Percentiles rank a stretch among this genome's conserved stretches.
These are phyloP conservation scores for Colletotrichum trifolii DNA, from an alignment of 2,329 filamentous ascomycete species.

Conservation along the genomic window DNA sequence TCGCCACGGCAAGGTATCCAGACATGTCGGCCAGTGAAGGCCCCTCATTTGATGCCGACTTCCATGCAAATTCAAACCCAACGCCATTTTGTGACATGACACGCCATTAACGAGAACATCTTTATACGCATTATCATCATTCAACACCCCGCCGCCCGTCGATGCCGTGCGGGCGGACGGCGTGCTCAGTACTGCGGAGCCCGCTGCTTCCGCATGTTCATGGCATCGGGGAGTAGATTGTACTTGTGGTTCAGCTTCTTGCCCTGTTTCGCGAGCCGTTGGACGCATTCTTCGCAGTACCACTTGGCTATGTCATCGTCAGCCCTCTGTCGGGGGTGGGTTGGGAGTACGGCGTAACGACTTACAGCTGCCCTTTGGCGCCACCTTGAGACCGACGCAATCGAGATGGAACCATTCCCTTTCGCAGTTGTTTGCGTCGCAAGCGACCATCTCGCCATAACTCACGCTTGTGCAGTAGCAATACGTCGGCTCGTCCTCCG, in stretches of 20 bases:
- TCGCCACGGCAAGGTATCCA: conserved; percentile 15
- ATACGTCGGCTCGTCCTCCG: conserved; percentile 74
- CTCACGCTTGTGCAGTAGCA: conserved; percentile 85
- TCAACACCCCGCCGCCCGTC: not conserved
- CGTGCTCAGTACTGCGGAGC: conserved; percentile 11
- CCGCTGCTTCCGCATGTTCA: conserved; percentile 31
- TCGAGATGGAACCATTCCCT: conserved; percentile 87
- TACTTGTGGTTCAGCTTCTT: conserved; percentile 63
- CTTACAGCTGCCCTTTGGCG: conserved; percentile 80
- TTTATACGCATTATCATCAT: conserved; percentile 1
- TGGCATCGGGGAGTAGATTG: conserved; percentile 33
- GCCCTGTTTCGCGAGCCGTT: conserved; percentile 66
- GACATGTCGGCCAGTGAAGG: conserved; percentile 7
- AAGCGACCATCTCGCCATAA: conserved; percentile 87
- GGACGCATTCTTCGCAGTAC: conserved; percentile 85
- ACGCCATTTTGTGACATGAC: conserved; percentile 17
- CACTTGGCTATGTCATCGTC: conserved; percentile 71
- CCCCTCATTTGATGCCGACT: conserved; percentile 8
- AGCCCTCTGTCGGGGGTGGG: conserved; percentile 1
- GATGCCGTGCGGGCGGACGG: not conserved
- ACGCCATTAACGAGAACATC: conserved; percentile 4
- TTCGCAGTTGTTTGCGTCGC: conserved; percentile 77
- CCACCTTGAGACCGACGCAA: conserved; percentile 82
- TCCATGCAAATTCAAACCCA: conserved; percentile 17
- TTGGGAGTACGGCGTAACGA: conserved; percentile 38